Evolutionary conservation across 768 basidiomycete species (phyloP), one percentile per base, ranked within the genome.

Genomic region (Leccinum olivaceopallidum): DNA sequence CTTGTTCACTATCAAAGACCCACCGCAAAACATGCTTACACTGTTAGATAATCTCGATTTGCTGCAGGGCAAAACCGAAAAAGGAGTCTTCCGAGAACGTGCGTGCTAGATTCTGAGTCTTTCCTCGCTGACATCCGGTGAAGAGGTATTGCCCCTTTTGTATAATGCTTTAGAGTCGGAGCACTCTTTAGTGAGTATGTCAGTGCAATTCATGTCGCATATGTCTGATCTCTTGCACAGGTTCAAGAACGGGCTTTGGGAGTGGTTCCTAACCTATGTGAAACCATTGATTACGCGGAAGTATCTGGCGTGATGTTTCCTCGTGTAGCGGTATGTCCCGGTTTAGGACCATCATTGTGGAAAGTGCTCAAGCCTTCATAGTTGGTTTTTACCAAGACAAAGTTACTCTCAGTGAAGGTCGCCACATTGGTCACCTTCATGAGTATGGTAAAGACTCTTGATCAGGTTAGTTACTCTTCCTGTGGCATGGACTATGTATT

Each of bases 131-230:
- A 69, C 52, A 4, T 30, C 37, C 37, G 6, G 32, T 51, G 14
- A 69, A 98, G 96, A 94, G 79, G 92, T 99, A n/a, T 81, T 99
- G 63, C 94, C 95, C 0, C 80, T 99, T 42, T 91, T 99, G 18
- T 99, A 99, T 72, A 92, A 93, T 71, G 94, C 97, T 2, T 79
- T 99, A 53, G 97, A 98, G 63, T 92, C 92, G n/a, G 97, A 98
- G 54, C 94, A 97, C 76, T 84, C 90, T 1, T 76, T 88, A 56
- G 91, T 92, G 67, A 62, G 82, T 67, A 48, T 61, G 3, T 37
- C 42, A 16, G 8, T 49, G 24, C 42, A 52, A 60, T 52, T 48
- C 51, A 30, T 52, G 32, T 22, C 28, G 32, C 42, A 50, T 48
- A 47, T 37, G 49, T 54, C 28, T 55, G 44, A 66, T 55, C 53